Evolutionary conservation across 2,329 filamentous ascomycete genomes (phyloP).

Genomic region (Ciborinia camelliae): DNA sequence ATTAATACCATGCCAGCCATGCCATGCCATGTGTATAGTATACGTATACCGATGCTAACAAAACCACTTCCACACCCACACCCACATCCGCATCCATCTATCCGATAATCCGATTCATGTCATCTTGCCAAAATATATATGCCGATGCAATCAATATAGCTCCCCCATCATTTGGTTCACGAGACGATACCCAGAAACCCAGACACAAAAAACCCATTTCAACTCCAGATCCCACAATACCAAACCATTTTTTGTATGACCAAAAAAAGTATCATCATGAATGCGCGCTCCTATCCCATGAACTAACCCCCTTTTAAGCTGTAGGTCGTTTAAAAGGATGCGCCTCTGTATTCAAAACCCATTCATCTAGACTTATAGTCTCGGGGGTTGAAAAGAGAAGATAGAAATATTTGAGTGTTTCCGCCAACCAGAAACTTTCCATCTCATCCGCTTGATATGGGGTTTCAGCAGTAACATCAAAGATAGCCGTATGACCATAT

Average conservation of each 20-base stretch:
- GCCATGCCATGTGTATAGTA: too few species aligned
- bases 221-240: too few species aligned
- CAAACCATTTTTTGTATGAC: constrained; percentile 4
- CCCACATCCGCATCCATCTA: not conserved
- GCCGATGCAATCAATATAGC: too few species aligned
- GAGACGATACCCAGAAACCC: not conserved
- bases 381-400: constrained; percentile 69
- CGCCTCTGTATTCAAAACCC: constrained; percentile 52
- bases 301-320: not conserved
- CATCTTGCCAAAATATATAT: constrained; percentile 9
- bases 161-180: too few species aligned
- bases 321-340: constrained; percentile 37
- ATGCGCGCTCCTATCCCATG: not conserved
- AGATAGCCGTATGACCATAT: constrained; percentile 67
- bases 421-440: constrained; percentile 88
- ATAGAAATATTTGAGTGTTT: constrained; percentile 92
- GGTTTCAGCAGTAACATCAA: constrained; percentile 53
- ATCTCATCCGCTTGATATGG: constrained; percentile 57
- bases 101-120: too few species aligned
- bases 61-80: not conserved
- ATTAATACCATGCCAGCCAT: too few species aligned
- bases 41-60: too few species aligned
- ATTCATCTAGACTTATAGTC: constrained; percentile 61
- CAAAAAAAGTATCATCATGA: not conserved
- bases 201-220: not conserved